A percentile compares a stretch with the other conserved stretches of the same genome.
Evolutionary conservation across 352 stramenopile genomes (phyloP).

Genomic region (Phytophthora kernoviae): DNA sequence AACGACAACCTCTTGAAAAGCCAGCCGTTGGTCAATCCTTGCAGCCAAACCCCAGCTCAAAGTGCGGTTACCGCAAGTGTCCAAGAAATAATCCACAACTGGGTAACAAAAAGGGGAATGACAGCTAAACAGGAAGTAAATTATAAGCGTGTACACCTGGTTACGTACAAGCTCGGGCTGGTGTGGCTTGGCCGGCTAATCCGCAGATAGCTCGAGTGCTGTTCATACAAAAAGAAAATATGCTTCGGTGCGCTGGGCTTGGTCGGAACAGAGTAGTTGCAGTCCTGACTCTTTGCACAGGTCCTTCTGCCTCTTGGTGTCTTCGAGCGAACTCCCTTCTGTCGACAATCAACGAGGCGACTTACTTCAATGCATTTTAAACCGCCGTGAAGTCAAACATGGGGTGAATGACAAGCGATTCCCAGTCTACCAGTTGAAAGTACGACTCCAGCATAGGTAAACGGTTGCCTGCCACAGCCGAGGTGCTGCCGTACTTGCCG

Average conservation of each 20-base stretch:
- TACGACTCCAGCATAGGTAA: slow-evolving; percentile 86
- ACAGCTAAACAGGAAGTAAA: slow-evolving; percentile 42
- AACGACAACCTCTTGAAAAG: slow-evolving; percentile 3
- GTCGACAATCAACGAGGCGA: slow-evolving; percentile 16
- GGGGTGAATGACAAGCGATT: slow-evolving; percentile 79
- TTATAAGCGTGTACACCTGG: slow-evolving; percentile 28
- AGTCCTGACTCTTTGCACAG: slow-evolving; percentile 11
- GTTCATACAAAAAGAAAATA: slow-evolving; percentile 19
- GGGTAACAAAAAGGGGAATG: neutral
- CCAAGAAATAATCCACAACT: slow-evolving; percentile 1
- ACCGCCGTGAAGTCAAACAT: slow-evolving; percentile 72
- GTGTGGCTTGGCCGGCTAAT: slow-evolving; percentile 4
- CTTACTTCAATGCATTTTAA: slow-evolving; percentile 18
- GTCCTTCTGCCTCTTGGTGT: slow-evolving; percentile 19
- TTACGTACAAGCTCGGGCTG: slow-evolving; percentile 21
- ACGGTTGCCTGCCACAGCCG: slow-evolving; percentile 79
- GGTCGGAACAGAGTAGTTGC: slow-evolving; percentile 8
- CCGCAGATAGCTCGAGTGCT: slow-evolving; percentile 18
- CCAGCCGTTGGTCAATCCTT: neutral
- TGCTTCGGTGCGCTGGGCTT: slow-evolving; percentile 17
- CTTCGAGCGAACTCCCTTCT: slow-evolving; percentile 17
- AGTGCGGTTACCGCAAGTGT: neutral
- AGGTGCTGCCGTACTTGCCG: slow-evolving; percentile 85
- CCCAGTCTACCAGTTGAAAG: slow-evolving; percentile 86
- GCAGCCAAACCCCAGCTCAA: slow-evolving; percentile 5